phyloP scores from a whole-genome alignment of 2,329 filamentous ascomycete genomes.

The Colletotrichum sp. region DNA sequence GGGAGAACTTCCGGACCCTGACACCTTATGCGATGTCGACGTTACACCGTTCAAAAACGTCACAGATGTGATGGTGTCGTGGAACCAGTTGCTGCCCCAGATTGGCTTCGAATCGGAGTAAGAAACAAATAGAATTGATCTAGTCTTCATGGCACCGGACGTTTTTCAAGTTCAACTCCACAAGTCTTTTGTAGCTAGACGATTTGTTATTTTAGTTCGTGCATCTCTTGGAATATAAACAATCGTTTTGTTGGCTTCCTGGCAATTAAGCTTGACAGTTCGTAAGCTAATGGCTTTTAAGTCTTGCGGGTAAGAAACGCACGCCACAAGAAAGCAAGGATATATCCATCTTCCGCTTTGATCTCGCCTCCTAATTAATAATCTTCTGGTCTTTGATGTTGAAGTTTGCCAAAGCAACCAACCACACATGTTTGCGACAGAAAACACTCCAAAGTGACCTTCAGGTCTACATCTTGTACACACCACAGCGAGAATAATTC shows the following conservation, averaged over 20 bases:
- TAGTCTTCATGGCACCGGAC: background rate
- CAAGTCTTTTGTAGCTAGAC: background rate
- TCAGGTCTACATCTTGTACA: background rate
- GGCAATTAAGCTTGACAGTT: background rate
- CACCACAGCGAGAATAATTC: too few relatives aligned
- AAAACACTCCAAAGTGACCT: background rate
- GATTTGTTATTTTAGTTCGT: background rate
- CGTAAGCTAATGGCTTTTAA: background rate
- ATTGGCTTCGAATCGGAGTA: background rate
- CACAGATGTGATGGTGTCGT: background rate
- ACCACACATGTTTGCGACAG: background rate
- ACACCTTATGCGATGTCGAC: background rate
- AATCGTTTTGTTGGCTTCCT: background rate
- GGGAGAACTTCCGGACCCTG: background rate
- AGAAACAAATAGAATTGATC: background rate
- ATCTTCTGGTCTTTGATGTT: background rate
- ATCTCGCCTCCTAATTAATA: background rate
- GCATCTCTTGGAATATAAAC: background rate
- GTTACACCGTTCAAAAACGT: background rate
- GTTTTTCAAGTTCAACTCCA: background rate
- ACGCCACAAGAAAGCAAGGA: background rate
- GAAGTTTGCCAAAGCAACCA: background rate
- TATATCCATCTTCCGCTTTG: background rate
- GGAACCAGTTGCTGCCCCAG: background rate
- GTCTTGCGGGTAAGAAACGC: background rate